Evolutionary conservation across 805 yeast species (phyloP), one percentile per base, ranked within the genome.

Genomic region (Cyberlindnera petersonii): DNA sequence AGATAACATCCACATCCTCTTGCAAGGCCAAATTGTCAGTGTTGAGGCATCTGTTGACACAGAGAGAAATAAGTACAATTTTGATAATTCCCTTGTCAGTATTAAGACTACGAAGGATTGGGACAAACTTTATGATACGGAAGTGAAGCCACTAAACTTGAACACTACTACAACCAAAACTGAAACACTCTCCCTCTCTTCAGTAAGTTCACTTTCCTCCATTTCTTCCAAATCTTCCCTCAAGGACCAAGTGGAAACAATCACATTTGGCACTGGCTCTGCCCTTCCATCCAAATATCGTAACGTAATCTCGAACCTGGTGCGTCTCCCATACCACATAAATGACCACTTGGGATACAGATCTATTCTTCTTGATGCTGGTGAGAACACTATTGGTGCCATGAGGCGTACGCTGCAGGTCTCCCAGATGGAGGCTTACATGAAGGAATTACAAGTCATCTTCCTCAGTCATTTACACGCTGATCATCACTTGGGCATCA

Each of bases 391-490:
- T 0, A 52, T 82, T 17, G 96, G 95, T 2, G 64, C 85, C 0
- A 60, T 93, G 44, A 58, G 65, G 23, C 73, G 98, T 48, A 66
- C 76, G 40, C 77, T 77, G 45, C 79, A 80, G 0, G 65, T 68
- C 9, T 65, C 64, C 2, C 70, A 71, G 14, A 46, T 67, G 2
- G 51, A 53, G 2, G 53, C 56, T 17, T 60, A 83, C 3, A 68
- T 89, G 46, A 48, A 62, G 28, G 94, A 89, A 51, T 61, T 89
- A 41, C 65, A 72, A 23, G 42, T 86, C 38, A 65, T 91, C 16
- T 85, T 76, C 53, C 65, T 93, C 38, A 83, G 95, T 50, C 99
- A 93, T 66, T 67, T 91, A 51, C 99, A 93, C 61, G 98, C 98
- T 0, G 99, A 93, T 58, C 99, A 93, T 59, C 97, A 91, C 60